Conservation (phyloP, 352 stramenopile genomes). For the Phytophthora podocarpi region DNA sequence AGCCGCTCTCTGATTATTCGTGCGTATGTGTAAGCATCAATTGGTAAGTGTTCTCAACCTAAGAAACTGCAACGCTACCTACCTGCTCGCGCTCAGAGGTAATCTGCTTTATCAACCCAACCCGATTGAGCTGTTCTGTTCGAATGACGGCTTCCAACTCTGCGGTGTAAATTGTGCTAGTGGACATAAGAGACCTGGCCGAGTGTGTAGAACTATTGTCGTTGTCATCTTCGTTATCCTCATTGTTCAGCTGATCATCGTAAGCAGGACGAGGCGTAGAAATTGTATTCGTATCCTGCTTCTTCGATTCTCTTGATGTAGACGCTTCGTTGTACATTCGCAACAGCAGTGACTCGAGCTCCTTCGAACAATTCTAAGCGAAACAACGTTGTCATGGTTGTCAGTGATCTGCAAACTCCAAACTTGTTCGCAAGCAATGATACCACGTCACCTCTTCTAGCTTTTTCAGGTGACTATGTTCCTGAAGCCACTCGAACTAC, state of each 20-base stretch:
- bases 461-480: conserved; percentile 63
- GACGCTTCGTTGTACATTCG: conserved; percentile 71
- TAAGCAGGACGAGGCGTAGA: background rate
- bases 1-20: conserved; percentile 36
- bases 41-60: background rate
- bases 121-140: conserved; percentile 51
- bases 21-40: background rate
- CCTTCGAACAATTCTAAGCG: conserved; percentile 54
- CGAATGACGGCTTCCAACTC: conserved; percentile 62
- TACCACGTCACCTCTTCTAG: conserved; percentile 53
- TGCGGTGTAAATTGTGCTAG: conserved; percentile 26
- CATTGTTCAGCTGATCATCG: background rate
- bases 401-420: background rate
- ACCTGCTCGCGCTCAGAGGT: conserved; percentile 67
- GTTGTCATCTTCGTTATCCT: conserved; percentile 11
- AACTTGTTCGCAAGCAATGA: background rate
- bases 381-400: background rate
- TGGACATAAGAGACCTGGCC: conserved; percentile 6
- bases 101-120: conserved; percentile 60
- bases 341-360: conserved; percentile 68
- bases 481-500: conserved; percentile 76
- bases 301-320: conserved; percentile 28
- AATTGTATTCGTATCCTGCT: background rate
- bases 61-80: background rate
- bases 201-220: background rate